phyloP scores from a whole-genome alignment of 1,284 basidiomycete genomes.

The Ustilago loliicola region DNA sequence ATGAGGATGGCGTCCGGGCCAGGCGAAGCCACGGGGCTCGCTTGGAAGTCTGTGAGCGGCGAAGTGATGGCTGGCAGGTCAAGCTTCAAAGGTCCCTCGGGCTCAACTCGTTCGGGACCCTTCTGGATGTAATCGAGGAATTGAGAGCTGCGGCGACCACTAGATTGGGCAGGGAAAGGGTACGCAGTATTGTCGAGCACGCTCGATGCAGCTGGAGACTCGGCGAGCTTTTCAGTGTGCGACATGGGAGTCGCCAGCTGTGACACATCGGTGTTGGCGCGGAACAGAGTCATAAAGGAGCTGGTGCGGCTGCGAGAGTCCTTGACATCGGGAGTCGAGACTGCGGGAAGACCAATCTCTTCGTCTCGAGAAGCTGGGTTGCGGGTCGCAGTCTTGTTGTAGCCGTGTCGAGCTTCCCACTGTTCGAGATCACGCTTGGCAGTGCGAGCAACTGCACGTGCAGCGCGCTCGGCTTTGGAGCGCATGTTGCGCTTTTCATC shows the following conservation, averaged over 20 bases:
- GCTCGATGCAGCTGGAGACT: slow-evolving; percentile 34
- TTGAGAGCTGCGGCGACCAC: slow-evolving; percentile 37
- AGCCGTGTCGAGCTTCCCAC: slow-evolving; percentile 88
- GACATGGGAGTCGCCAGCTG: slow-evolving; percentile 28
- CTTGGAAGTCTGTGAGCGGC: slow-evolving; percentile 17
- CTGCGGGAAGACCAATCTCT: slow-evolving; percentile 15
- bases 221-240: slow-evolving; percentile 23
- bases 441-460: slow-evolving; percentile 79
- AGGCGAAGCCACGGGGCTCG: slow-evolving; percentile 3
- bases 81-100: slow-evolving; percentile 25
- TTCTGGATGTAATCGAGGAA: slow-evolving; percentile 51
- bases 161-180: slow-evolving; percentile 31
- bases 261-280: slow-evolving; percentile 21
- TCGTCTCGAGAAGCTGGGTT: slow-evolving; percentile 19
- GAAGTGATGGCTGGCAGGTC: slow-evolving; percentile 24
- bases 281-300: slow-evolving; percentile 46
- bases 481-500: slow-evolving; percentile 79
- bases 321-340: slow-evolving; percentile 17
- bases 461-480: slow-evolving; percentile 81
- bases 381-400: slow-evolving; percentile 54
- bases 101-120: slow-evolving; percentile 38
- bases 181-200: slow-evolving; percentile 23
- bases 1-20: slow-evolving; percentile 2
- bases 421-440: slow-evolving; percentile 79
- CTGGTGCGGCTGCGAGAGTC: slow-evolving; percentile 25